Evolutionary conservation across 495 filamentous ascomycete genomes (phyloP).

Genomic region (Jackrogersella minutella): DNA sequence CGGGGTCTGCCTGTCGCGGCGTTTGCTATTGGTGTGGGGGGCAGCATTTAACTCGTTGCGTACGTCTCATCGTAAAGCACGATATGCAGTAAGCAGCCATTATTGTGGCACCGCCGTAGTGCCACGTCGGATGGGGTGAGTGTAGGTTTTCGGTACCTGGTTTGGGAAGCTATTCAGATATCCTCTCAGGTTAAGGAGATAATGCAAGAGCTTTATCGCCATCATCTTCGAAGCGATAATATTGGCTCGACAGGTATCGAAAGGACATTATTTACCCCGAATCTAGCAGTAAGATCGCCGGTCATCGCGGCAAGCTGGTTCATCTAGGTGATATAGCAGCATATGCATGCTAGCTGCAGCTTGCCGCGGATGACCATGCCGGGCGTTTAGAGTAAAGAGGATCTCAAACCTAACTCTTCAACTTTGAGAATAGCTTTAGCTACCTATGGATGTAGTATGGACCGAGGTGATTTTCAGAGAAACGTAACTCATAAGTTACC

Average conservation of each 20-base stretch:
- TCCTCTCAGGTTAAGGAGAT: conserved; percentile 4
- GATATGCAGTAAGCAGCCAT: conserved; percentile 43
- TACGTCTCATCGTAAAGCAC: conserved; percentile 28
- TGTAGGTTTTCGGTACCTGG: conserved; percentile 15
- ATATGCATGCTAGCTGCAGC: conserved; percentile 28
- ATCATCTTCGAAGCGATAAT: conserved; percentile 2
- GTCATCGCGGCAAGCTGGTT: conserved; percentile 7
- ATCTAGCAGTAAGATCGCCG: conserved; percentile 19
- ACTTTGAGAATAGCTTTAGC: no score
- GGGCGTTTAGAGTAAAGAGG: conserved; percentile 6
- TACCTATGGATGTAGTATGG: background rate
- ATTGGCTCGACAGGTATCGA: conserved; percentile 4
- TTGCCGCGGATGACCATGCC: conserved; percentile 20
- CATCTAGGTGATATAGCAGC: background rate
- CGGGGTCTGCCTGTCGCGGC: conserved; percentile 38
- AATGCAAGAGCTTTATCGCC: conserved; percentile 1
- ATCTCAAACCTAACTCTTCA: background rate
- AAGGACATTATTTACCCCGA: background rate
- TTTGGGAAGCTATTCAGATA: conserved; percentile 25
- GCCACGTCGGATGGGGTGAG: conserved; percentile 28
- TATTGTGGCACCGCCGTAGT: conserved; percentile 26
- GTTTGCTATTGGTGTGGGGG: conserved; percentile 41
- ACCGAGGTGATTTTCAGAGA: background rate
- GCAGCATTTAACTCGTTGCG: conserved; percentile 18
- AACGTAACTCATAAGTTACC: background rate